Evolutionary conservation across 2,329 filamentous ascomycete species (phyloP), one percentile per base, ranked within the genome.

Genomic region (Amauroascus niger): DNA sequence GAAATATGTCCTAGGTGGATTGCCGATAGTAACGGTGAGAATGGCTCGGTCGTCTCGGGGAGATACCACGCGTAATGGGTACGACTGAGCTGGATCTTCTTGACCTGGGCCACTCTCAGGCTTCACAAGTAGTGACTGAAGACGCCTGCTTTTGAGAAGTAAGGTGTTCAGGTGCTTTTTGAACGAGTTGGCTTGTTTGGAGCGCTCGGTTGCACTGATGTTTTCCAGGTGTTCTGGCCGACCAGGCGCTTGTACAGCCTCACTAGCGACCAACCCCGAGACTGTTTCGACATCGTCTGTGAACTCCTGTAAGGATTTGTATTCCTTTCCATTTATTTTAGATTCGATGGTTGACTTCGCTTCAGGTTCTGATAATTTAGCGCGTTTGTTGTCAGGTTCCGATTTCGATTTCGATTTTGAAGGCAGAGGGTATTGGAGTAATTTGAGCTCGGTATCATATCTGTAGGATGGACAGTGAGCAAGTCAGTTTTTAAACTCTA

Each of bases 1-100:
- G 67, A 93, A 96, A 3, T 96, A 74, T 56, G 91, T 86, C 61
- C 83, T 84, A 33, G 84, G 82, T 39, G 86, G 86, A 60, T 83
- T 86, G 52, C 87, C 88, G 60, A 83, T 84, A 28, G 50, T 52
- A 1, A 95, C 74, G 0, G 87, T 91, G 55, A 96, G 74, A 5
- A 91, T 83, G 14, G 82, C 72, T 57, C 74, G 77, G 53, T 78
- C 69, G 59, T 78, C 67, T 59, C 74, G 64, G 33, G 69, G 16
- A 49, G 24, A 39, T 11, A 43, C 20, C 24, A 45, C 39, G 32
- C 13, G 13, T 62, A n/a, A 62, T 64, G 35, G 30, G 20, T 49
- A 32, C 22, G 41, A 22, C 13, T 11, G 32, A 24, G 45, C 43
- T 33, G 20, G 32, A 13, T 69, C 68, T 20, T 61, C 59, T 58